Evolutionary conservation across 345 rosid species (phyloP).

Genomic region (Brassica rapa): DNA sequence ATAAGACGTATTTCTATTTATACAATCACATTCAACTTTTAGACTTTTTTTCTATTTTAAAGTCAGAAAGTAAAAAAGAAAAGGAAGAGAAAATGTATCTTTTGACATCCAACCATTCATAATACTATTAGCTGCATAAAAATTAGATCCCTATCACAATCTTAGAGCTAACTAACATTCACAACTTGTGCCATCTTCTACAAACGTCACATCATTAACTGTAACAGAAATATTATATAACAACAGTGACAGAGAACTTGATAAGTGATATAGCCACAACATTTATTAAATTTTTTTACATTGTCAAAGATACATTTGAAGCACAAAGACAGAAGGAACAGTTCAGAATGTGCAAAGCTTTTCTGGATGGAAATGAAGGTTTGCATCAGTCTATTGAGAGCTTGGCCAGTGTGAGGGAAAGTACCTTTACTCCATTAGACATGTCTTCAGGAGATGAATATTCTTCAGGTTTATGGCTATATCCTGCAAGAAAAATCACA

Average conservation of each 20-base stretch:
- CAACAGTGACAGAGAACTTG: not conserved
- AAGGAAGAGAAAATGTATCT: constrained; percentile 5
- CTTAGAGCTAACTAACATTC: constrained; percentile 26
- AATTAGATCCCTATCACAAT: constrained; percentile 38
- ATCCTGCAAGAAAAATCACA: constrained; percentile 56
- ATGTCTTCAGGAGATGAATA: constrained; percentile 65
- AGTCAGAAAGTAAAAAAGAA: constrained; percentile 18
- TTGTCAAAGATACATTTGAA: constrained; percentile 33
- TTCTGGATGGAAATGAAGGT: constrained; percentile 15
- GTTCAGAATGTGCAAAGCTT: constrained; percentile 25
- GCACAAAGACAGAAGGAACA: constrained; percentile 15
- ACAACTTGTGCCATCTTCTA: constrained; percentile 13
- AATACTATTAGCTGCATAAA: constrained; percentile 31
- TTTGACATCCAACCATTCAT: constrained; percentile 28
- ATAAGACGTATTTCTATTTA: constrained; percentile 3
- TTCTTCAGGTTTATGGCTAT: constrained; percentile 96
- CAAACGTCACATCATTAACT: not conserved
- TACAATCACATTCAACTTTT: constrained; percentile 28
- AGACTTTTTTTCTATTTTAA: constrained; percentile 1
- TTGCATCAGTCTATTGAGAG: constrained; percentile 49
- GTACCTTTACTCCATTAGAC: constrained; percentile 77
- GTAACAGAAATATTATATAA: not conserved
- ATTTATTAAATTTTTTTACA: constrained; percentile 33
- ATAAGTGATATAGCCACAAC: not conserved
- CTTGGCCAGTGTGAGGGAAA: constrained; percentile 77